A percentile compares a stretch with the other conserved stretches of the same genome.
These are phyloP conservation scores for Fusarium verticillioides DNA, from an alignment of 2,329 filamentous ascomycete genomes.

Conservation along the genomic window DNA sequence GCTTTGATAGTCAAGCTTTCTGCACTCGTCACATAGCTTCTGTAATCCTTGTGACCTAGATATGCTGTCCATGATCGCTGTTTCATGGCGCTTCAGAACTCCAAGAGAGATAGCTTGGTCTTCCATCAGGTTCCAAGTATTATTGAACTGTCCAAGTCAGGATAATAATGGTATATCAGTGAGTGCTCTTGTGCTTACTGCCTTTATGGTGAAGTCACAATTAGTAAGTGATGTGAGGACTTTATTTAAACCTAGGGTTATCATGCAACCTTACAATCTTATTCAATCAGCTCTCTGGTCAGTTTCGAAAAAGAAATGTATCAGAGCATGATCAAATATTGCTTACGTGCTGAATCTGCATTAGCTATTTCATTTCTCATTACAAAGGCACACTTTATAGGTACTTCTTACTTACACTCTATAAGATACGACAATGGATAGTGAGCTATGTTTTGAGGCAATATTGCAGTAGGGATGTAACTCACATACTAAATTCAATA, in stretches of 20 bases:
- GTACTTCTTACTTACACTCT: neutral
- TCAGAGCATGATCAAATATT: neutral
- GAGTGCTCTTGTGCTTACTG: neutral
- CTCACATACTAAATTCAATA: neutral
- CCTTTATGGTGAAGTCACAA: neutral
- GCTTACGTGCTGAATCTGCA: neutral
- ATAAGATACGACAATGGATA: neutral
- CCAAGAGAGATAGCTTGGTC: slow-evolving; percentile 1
- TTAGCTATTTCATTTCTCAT: neutral
- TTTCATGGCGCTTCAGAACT: neutral
- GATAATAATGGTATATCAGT: neutral
- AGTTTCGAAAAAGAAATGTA: neutral
- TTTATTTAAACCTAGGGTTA: no score
- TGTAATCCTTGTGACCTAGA: neutral
- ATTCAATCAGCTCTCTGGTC: neutral
- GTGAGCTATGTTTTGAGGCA: neutral
- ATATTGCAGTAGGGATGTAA: neutral
- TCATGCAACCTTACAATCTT: neutral
- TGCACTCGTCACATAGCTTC: neutral
- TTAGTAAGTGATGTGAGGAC: neutral
- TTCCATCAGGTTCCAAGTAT: slow-evolving; percentile 15
- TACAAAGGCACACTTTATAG: neutral
- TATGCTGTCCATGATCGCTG: neutral
- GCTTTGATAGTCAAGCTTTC: neutral
- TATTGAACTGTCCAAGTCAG: slow-evolving; percentile 12